Conservation (phyloP, 768 basidiomycete genomes). For the Naganishia randhawae region DNA sequence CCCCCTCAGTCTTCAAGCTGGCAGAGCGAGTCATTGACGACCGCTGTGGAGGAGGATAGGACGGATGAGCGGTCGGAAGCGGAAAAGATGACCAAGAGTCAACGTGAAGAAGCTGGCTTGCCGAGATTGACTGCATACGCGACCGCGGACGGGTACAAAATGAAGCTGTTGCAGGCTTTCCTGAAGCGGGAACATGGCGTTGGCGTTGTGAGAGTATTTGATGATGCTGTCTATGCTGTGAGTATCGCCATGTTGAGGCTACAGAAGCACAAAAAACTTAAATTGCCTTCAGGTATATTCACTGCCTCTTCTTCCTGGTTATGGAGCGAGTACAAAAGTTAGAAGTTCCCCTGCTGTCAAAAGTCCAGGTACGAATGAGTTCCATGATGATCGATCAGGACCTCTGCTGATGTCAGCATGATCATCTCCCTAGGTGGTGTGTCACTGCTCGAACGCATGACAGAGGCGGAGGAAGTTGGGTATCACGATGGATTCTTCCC, state of each 20-base stretch:
- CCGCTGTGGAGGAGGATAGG: conserved; percentile 46
- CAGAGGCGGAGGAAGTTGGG: conserved; percentile 83
- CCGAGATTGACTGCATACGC: conserved; percentile 85
- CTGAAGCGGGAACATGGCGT: conserved; percentile 93
- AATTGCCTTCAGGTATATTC: conserved; percentile 72
- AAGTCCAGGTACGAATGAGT: conserved; percentile 36
- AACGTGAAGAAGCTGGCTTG: conserved; percentile 74
- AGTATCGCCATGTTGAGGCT: conserved; percentile 46
- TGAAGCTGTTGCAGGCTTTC: conserved; percentile 77
- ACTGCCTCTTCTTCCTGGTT: conserved; percentile 84
- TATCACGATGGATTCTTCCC: conserved; percentile 82
- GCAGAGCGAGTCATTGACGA: conserved; percentile 4
- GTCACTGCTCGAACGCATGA: conserved; percentile 65
- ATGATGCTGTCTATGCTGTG: conserved; percentile 89
- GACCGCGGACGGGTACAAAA: conserved; percentile 75
- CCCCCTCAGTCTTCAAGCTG: not conserved
- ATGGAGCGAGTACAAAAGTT: conserved; percentile 74
- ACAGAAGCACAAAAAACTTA: conserved; percentile 7
- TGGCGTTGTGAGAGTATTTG: conserved; percentile 70
- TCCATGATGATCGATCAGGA: not conserved
- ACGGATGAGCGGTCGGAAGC: conserved; percentile 76
- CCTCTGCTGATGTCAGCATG: no score
- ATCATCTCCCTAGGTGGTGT: conserved; percentile 52
- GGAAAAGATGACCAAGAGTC: conserved; percentile 82
- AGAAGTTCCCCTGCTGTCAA: conserved; percentile 72